A percentile compares a stretch with the other conserved stretches of the same genome.
These are phyloP conservation scores for Citrullus amarus DNA, from an alignment of 306 rosid species.

Conservation along the genomic window DNA sequence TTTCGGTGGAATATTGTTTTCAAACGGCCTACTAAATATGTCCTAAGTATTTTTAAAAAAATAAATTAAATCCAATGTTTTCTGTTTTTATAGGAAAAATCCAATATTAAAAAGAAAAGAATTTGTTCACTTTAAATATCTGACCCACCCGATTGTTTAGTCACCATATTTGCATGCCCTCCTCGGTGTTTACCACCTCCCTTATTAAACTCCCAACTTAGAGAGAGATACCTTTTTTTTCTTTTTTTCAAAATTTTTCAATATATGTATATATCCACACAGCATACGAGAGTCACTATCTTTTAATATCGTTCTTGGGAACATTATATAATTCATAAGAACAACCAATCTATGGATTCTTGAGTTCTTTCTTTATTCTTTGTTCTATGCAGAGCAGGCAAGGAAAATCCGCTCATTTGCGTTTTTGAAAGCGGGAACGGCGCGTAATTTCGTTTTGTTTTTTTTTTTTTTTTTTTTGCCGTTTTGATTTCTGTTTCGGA, in stretches of 20 bases:
- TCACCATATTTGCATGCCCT: slow-evolving; percentile 5
- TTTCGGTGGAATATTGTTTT: too few species aligned
- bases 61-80: too few species aligned
- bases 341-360: neutral
- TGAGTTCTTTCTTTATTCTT: neutral
- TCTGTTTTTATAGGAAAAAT: too few species aligned
- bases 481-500: neutral
- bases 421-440: neutral
- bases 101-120: neutral
- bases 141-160: neutral
- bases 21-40: too few species aligned
- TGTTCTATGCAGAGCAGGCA: neutral
- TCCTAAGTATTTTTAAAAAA: too few species aligned
- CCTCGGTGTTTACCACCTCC: neutral
- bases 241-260: neutral
- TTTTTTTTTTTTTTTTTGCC: too few species aligned
- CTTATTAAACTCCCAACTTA: neutral
- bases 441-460: too few species aligned
- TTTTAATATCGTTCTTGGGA: neutral
- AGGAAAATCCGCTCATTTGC: neutral
- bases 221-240: neutral
- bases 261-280: neutral
- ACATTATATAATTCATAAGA: neutral
- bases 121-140: neutral
- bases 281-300: neutral